Evolutionary conservation across 768 basidiomycete species (phyloP).

Genomic region (Macrolepiota fuliginosa): DNA sequence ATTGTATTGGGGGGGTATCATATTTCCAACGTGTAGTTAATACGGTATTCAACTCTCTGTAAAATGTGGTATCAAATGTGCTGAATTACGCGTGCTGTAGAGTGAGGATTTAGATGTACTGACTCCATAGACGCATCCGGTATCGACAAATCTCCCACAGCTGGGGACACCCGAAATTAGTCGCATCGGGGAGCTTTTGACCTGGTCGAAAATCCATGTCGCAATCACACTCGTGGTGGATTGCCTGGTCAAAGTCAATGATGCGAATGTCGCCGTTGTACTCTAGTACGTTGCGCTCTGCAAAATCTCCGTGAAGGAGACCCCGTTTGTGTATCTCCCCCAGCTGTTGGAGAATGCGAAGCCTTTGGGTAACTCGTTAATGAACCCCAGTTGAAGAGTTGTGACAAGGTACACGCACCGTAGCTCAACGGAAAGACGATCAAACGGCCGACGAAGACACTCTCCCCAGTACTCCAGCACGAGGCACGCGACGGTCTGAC

Average conservation of each 20-base stretch:
- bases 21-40: neutral
- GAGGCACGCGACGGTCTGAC: slow-evolving; percentile 33
- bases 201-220: slow-evolving; percentile 27
- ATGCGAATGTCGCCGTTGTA: slow-evolving; percentile 33
- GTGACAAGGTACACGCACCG: slow-evolving; percentile 24
- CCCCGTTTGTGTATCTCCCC: slow-evolving; percentile 33
- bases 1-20: neutral
- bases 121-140: slow-evolving; percentile 28
- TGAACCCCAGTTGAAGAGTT: neutral
- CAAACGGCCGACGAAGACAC: slow-evolving; percentile 28
- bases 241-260: slow-evolving; percentile 36
- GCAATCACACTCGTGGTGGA: slow-evolving; percentile 28
- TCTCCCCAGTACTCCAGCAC: slow-evolving; percentile 37
- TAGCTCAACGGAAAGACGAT: slow-evolving; percentile 24
- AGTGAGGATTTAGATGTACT: neutral
- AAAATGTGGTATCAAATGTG: neutral
- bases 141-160: slow-evolving; percentile 30
- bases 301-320: slow-evolving; percentile 37
- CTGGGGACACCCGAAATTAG: slow-evolving; percentile 29
- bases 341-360: slow-evolving; percentile 30
- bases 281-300: slow-evolving; percentile 38
- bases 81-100: neutral
- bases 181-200: slow-evolving; percentile 22
- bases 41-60: neutral
- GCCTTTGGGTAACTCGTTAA: slow-evolving; percentile 17